Evolutionary conservation across 2,329 filamentous ascomycete species (phyloP).

Genomic region (Pseudopyrenochaeta lycopersici): DNA sequence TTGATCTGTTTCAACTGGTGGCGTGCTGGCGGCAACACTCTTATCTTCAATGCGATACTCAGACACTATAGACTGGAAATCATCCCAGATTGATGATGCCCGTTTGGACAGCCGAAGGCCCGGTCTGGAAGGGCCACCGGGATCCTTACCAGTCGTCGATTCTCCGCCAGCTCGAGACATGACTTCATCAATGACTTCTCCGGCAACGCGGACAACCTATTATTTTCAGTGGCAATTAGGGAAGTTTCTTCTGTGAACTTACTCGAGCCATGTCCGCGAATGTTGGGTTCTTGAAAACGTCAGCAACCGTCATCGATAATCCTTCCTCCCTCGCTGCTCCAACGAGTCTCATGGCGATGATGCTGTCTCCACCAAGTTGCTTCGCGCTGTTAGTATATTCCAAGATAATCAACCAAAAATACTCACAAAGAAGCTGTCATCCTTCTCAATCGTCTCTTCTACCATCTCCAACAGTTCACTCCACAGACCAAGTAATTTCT

Average conservation of each 20-base stretch:
- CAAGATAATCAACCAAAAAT: background rate
- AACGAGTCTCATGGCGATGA: conserved; percentile 47
- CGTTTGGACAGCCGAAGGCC: conserved; percentile 21
- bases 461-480: conserved; percentile 45
- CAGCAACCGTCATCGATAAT: conserved; percentile 45
- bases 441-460: conserved; percentile 42
- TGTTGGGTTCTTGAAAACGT: conserved; percentile 46
- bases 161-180: conserved; percentile 42
- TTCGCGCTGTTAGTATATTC: conserved; percentile 12
- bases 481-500: conserved; percentile 43
- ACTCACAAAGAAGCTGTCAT: conserved; percentile 45
- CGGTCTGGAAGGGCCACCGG: conserved; percentile 23
- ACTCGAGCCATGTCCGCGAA: conserved; percentile 45
- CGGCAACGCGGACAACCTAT: conserved; percentile 44
- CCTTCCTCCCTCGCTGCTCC: conserved; percentile 44
- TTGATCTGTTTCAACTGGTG: conserved; percentile 17
- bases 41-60: conserved; percentile 30
- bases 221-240: background rate
- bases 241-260: conserved; percentile 10
- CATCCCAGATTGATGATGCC: conserved; percentile 36
- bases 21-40: conserved; percentile 9
- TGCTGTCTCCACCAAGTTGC: conserved; percentile 44
- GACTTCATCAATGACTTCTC: conserved; percentile 46
- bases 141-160: conserved; percentile 21
- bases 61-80: conserved; percentile 42